These are phyloP conservation scores for Fomitiporia mediterranea DNA, from an alignment of 1,284 basidiomycete genomes.

Conservation along the genomic window DNA sequence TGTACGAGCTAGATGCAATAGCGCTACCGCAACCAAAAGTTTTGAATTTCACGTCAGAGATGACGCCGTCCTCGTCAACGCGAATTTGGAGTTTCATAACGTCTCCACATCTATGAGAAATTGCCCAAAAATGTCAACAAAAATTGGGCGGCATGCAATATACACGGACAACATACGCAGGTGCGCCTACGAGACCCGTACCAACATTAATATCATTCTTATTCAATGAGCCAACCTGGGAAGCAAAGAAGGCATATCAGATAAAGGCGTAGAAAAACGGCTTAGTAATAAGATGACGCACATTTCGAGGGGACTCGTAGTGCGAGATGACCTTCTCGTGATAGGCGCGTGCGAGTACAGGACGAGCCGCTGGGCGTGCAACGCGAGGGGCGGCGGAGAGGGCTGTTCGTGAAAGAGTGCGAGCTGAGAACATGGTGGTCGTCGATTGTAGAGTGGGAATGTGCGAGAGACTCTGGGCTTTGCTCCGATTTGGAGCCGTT, in stretches of 20 bases:
- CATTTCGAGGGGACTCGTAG: conserved; percentile 94
- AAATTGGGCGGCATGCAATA: conserved; percentile 21
- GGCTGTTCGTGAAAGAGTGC: conserved; percentile 45
- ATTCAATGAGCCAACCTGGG: conserved; percentile 89
- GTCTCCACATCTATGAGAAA: conserved; percentile 67
- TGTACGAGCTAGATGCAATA: conserved; percentile 94
- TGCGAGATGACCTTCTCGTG: conserved; percentile 95
- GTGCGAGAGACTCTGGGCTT: neutral
- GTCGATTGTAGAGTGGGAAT: conserved; percentile 8
- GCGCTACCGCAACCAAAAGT: conserved; percentile 97
- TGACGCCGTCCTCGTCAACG: conserved; percentile 91
- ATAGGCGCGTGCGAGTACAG: conserved; percentile 62
- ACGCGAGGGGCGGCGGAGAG: conserved; percentile 41
- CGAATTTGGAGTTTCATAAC: conserved; percentile 99
- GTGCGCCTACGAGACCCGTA: conserved; percentile 96
- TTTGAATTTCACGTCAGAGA: conserved; percentile 99
- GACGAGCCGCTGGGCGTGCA: conserved; percentile 38
- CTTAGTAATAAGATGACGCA: conserved; percentile 42
- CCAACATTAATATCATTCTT: conserved; percentile 92
- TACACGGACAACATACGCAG: conserved; percentile 69
- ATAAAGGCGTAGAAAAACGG: conserved; percentile 37
- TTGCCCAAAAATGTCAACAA: conserved; percentile 10
- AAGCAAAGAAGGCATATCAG: conserved; percentile 43
- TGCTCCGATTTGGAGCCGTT: conserved; percentile 5
- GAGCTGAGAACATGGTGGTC: conserved; percentile 62